Base-by-base conservation (phyloP, 2,329 filamentous ascomycete species). In the Rutstroemia sp. region DNA sequence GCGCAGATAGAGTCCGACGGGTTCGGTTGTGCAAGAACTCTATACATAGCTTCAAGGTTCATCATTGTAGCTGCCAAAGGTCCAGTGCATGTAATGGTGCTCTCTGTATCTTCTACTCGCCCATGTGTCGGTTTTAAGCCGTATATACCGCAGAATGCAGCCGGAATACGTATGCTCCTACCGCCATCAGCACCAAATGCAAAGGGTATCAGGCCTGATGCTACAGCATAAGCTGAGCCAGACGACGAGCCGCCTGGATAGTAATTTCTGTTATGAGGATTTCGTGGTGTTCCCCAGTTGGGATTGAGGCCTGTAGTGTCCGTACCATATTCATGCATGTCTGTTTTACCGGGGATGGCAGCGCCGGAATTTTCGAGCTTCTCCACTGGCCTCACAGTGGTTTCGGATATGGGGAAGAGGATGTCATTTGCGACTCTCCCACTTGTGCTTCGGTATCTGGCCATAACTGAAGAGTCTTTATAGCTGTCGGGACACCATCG, bases 11-110 rank as follows among this genome's bases (percentile, higher is more conserved):
- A 73, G 67, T 86, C 79, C 1, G 76, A 71, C 0, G 85, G 81
- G 65, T 95, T 80, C 0, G 89, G 87, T 51, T 83, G 42, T 2
- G 88, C 80, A 79, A 95, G 89, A 64, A 88, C 70, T 50, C 88
- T 84, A 73, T 94, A 96, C 17, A 88, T 86, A 52, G 91, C 77
- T 59, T 87, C 85, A 5, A 96, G 80, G 65, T 95, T 91, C 39
- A 84, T 76, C 60, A 87, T 88, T 52, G 80, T 92, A 48, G 82
- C 79, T 16, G 89, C 86, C 64, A 96, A 79, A 4, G 92, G 91
- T 0, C 89, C 88, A 6, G 81, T 75, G 16, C 92, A 86, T 55
- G 75, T 78, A 66, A 82, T 76, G 55, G 76, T 76, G 54, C 75
- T 77, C 64, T 73, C 74, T 69, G 77, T 76, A 57, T 72, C 76